Evolutionary conservation across 768 basidiomycete genomes (phyloP), one percentile per base, ranked within the genome.

Genomic region (Porphyrellus cyaneotinctus): DNA sequence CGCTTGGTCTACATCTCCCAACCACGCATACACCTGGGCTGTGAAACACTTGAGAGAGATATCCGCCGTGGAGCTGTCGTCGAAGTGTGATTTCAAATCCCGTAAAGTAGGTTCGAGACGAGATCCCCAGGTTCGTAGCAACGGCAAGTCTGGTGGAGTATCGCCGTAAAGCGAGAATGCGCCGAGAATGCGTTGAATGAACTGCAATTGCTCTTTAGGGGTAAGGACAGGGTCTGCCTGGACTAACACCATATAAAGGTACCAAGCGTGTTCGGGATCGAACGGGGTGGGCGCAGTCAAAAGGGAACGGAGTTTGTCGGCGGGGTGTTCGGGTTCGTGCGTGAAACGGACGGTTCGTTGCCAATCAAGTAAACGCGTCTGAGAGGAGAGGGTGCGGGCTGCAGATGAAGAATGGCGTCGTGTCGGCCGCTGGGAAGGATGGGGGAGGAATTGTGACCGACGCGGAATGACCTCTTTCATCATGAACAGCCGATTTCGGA

Each of bases 181-280:
- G 8, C 41, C 45, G 9, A 60, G 37, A 20, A 71, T 43, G 32
- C 49, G 57, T 38, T 67, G 70, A 2, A 66, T 64, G 35, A 71
- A 67, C 37, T 49, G 47, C 62, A 57, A 24, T 65, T 59, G 43
- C 66, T 70, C 49, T 56, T 47, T 13, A 50, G 54, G 49, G 65
- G 66, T 17, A 51, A 60, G 51, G 22, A 39, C 24, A n/a, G 55
- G 10, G 22, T 32, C 32, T 3, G 46, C 8, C n/a, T 35, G 51
- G 31, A 49, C 14, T 3, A 54, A 54, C n/a, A 56, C 36, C 48
- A 61, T 53, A 59, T 75, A 80, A 6, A 67, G 62, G 15, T 60
- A 47, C 78, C 78, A 80, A 11, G 74, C 74, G 11, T 66, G 56
- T 20, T 75, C 70, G 32, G 73, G 54, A 51, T 75, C 63, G 43